Evolutionary conservation across 176 grass and related monocot genomes (phyloP).

Genomic region (bread wheat (Triticum aestivum)): IWGSC_CS_RefSeq_v2.1 NC_057798.1:561569375-561569874

Average conservation of each 20-base stretch:
- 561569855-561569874: neutral
- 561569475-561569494: constrained; percentile 64
- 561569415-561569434: neutral
- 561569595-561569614: constrained; percentile 85
- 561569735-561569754: neutral
- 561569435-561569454: neutral
- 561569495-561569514: constrained; percentile 93
- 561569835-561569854: neutral
- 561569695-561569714: neutral
- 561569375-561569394: neutral
- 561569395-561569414: neutral
- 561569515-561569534: constrained; percentile 98
- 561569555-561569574: constrained; percentile 94
- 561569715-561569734: neutral
- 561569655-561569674: constrained; percentile 36
- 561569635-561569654: neutral
- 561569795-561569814: neutral
- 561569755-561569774: neutral
- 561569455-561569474: neutral
- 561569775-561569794: neutral
- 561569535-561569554: constrained; percentile 77
- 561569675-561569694: neutral
- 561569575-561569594: constrained; percentile 99
- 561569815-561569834: neutral
- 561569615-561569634: constrained; percentile 37